Evolutionary conservation across 805 yeast genomes (phyloP).

Genomic region (Saccharomycopsis amapae): DNA sequence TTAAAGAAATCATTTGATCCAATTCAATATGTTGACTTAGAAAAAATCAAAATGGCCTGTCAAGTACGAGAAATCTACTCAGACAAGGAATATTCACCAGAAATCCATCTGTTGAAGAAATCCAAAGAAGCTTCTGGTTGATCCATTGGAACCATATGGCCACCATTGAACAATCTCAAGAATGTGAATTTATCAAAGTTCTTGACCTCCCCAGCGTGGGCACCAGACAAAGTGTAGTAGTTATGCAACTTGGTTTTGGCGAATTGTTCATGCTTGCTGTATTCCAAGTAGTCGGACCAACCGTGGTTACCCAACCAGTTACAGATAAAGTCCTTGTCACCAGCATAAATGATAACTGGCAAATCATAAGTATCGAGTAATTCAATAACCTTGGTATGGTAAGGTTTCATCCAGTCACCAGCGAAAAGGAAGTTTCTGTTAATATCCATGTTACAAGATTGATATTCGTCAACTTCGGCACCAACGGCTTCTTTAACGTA

Average conservation of each 20-base stretch:
- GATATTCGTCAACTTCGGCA: slow-evolving; percentile 76
- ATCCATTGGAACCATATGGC: slow-evolving; percentile 90
- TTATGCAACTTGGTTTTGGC: slow-evolving; percentile 34
- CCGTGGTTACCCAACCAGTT: slow-evolving; percentile 89
- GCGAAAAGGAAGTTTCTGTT: slow-evolving; percentile 75
- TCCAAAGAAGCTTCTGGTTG: slow-evolving; percentile 68
- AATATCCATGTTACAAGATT: slow-evolving; percentile 75
- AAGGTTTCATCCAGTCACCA: slow-evolving; percentile 93
- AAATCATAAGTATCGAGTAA: slow-evolving; percentile 44
- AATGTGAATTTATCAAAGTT: slow-evolving; percentile 65
- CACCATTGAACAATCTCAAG: slow-evolving; percentile 72
- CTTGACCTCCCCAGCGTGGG: slow-evolving; percentile 61
- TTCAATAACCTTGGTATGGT: slow-evolving; percentile 65
- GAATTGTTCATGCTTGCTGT: slow-evolving; percentile 52
- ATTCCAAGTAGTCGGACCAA: slow-evolving; percentile 64
- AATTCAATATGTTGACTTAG: too few species aligned
- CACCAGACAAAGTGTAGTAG: slow-evolving; percentile 31
- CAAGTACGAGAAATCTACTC: too few species aligned
- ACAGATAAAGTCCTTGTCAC: slow-evolving; percentile 88
- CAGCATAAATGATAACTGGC: slow-evolving; percentile 88
- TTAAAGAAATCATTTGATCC: too few species aligned
- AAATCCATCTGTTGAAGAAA: slow-evolving; percentile 70
- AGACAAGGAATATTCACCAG: slow-evolving; percentile 34
- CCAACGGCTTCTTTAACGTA: slow-evolving; percentile 79
- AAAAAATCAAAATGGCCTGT: too few species aligned